Conservation (phyloP, 352 stramenopile species). For the Globisporangium viniferum region DNA sequence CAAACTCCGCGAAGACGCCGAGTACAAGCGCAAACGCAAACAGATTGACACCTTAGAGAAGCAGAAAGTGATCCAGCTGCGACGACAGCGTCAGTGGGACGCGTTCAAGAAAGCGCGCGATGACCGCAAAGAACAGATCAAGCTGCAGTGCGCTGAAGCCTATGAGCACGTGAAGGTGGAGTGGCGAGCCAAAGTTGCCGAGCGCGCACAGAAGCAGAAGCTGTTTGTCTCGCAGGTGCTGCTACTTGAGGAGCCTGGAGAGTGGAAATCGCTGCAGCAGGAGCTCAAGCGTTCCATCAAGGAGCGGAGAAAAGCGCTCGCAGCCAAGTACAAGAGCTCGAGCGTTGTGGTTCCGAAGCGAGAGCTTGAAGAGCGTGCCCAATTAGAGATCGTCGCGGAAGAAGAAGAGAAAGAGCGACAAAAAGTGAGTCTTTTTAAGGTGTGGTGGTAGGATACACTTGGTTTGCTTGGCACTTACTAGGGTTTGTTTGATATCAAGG, state of each 20-base stretch:
- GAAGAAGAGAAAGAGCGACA: slow-evolving; percentile 45
- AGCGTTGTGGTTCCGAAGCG: slow-evolving; percentile 35
- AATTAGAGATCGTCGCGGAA: slow-evolving; percentile 47
- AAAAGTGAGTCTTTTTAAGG: slow-evolving; percentile 18
- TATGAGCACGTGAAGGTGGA: slow-evolving; percentile 38
- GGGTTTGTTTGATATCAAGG: slow-evolving; percentile 17
- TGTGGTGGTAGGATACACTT: background rate
- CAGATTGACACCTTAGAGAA: slow-evolving; percentile 59
- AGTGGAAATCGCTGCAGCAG: slow-evolving; percentile 44
- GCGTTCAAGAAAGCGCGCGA: slow-evolving; percentile 40
- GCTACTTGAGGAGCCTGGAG: slow-evolving; percentile 42
- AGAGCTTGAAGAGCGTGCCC: slow-evolving; percentile 50
- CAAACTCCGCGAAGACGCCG: slow-evolving; percentile 41
- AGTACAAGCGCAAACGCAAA: slow-evolving; percentile 40
- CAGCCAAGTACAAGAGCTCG: slow-evolving; percentile 43
- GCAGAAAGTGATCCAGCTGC: slow-evolving; percentile 49
- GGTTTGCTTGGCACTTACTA: background rate
- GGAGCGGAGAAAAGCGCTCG: slow-evolving; percentile 35
- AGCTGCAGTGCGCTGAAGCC: slow-evolving; percentile 29
- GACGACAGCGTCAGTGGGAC: slow-evolving; percentile 59
- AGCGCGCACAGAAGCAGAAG: slow-evolving; percentile 21
- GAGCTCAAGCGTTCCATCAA: slow-evolving; percentile 33
- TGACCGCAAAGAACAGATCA: slow-evolving; percentile 38
- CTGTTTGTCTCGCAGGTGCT: slow-evolving; percentile 50
- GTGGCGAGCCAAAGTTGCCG: slow-evolving; percentile 39